Evolutionary conservation across 495 filamentous ascomycete species (phyloP).

Genomic region (Hypoxylon crocopeplum): DNA sequence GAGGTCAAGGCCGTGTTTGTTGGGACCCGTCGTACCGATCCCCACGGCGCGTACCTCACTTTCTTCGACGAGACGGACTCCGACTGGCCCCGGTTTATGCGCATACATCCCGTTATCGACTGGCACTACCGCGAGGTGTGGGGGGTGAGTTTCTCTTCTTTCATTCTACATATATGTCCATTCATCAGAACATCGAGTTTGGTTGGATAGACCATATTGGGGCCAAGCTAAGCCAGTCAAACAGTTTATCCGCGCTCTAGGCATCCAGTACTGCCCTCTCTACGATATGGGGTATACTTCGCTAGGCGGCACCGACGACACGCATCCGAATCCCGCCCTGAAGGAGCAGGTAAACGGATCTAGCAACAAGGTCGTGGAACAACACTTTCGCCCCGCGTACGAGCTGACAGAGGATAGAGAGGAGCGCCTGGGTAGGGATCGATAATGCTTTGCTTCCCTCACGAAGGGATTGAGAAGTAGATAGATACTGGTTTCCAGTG

Average conservation of each 20-base stretch:
- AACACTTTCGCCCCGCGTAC: constrained; percentile 79
- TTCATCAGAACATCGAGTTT: no score
- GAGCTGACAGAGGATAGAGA: constrained; percentile 82
- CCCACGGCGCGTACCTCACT: constrained; percentile 77
- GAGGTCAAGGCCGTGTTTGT: constrained; percentile 85
- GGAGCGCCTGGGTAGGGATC: constrained; percentile 83
- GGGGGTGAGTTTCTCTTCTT: constrained; percentile 63
- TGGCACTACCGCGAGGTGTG: constrained; percentile 98
- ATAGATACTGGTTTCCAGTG: no score
- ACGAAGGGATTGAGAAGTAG: no score
- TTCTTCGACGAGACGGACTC: constrained; percentile 86
- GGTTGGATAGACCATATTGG: no score
- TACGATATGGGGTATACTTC: constrained; percentile 88
- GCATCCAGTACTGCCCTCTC: constrained; percentile 79
- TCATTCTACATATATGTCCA: background rate
- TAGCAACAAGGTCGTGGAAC: constrained; percentile 30
- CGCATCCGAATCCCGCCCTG: constrained; percentile 84
- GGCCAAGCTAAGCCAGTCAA: background rate
- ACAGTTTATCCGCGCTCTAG: constrained; percentile 81
- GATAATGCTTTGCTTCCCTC: constrained; percentile 20
- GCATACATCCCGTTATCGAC: constrained; percentile 93
- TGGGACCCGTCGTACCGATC: constrained; percentile 90
- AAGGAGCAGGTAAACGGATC: constrained; percentile 46
- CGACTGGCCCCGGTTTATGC: constrained; percentile 92
- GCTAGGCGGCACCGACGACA: constrained; percentile 88